Base-by-base conservation (phyloP, 192 early-diverging fungal genomes). In the Coemansia sp. region DNA sequence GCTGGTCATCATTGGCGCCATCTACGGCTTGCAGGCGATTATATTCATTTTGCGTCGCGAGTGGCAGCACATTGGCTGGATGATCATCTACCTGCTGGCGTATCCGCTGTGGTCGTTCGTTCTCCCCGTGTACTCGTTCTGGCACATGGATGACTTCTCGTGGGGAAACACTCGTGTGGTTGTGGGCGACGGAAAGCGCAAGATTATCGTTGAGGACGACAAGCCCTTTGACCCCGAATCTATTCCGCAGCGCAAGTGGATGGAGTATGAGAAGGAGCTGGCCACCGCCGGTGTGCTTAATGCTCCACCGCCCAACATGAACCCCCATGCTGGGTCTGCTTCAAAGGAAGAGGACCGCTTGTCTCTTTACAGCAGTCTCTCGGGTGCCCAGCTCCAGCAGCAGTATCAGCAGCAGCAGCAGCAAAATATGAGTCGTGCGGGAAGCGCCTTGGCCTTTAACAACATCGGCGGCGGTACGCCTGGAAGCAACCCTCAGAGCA, bases 141-240 rank as follows among this genome's bases (percentile, higher is more conserved):
- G 94, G 95, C 94, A 97, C 82, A 93, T 96, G 86, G 95, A 97
- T 62, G 95, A 97, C 63, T 98, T 98, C 75, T 93, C 92, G 8
- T 98, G 96, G 96, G 96, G 96, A 71, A 95, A 97, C 74, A 98
- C 96, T 18, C 91, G 91, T 69, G 85, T 90, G 25, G 90, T 93
- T 2, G 85, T 90, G 2, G 91, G 90, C 52, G 86, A 87, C 37
- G 85, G 83, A 23, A 85, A 84, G 60, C 85, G 83, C 66, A 87
- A 89, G 77, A 84, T 89, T 23, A 84, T 86, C 61, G 65, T 85
- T 7, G 78, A 80, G 30, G 92, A 91, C 59, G 89, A 91, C 26
- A 91, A 91, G 63, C 81, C 89, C 64, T 97, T 95, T 68, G 91
- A 97, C 71, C 93, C 93, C 7, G 88, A 86, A 71, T 86, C 84